phyloP scores from a whole-genome alignment of 2,329 filamentous ascomycete species.

The Aspergillus sp. region DNA sequence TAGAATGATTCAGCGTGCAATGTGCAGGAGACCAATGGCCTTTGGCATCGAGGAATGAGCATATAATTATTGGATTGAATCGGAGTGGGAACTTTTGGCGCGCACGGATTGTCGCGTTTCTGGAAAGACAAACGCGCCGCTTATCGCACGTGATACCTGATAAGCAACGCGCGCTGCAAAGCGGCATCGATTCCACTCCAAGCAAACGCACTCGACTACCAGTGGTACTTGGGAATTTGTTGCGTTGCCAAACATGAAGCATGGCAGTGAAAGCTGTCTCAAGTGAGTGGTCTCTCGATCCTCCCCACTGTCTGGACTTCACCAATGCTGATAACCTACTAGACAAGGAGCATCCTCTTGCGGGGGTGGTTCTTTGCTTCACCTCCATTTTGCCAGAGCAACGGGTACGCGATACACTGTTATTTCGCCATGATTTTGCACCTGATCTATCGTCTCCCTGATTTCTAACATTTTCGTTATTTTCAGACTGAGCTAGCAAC shows the following conservation, averaged over 20 bases:
- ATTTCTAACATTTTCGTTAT: neutral
- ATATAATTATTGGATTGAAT: too few species aligned
- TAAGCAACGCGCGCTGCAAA: slow-evolving; percentile 15
- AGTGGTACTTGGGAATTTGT: slow-evolving; percentile 1
- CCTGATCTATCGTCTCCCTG: neutral
- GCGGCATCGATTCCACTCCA: slow-evolving; percentile 5
- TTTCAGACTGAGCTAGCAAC: slow-evolving; percentile 39
- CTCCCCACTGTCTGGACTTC: neutral
- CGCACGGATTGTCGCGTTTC: slow-evolving; percentile 7
- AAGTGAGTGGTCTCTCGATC: slow-evolving; percentile 24
- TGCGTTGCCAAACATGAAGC: slow-evolving; percentile 33
- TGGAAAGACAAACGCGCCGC: slow-evolving; percentile 6
- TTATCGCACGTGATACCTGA: slow-evolving; percentile 22
- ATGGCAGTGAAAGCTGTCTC: slow-evolving; percentile 37
- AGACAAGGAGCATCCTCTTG: slow-evolving; percentile 63
- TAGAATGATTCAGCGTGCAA: too few species aligned
- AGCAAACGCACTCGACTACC: slow-evolving; percentile 4
- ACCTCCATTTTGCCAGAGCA: slow-evolving; percentile 78
- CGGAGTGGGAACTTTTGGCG: neutral
- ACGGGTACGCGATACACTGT: slow-evolving; percentile 55
- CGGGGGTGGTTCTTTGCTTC: slow-evolving; percentile 77
- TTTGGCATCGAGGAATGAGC: too few species aligned
- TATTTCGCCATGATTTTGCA: neutral
- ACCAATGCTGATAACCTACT: slow-evolving; percentile 16
- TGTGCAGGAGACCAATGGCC: too few species aligned